Percentiles rank a stretch among this genome's conserved stretches.
phyloP scores from a whole-genome alignment of 176 grass and related monocot genomes.

The Avena atlantica region DNA sequence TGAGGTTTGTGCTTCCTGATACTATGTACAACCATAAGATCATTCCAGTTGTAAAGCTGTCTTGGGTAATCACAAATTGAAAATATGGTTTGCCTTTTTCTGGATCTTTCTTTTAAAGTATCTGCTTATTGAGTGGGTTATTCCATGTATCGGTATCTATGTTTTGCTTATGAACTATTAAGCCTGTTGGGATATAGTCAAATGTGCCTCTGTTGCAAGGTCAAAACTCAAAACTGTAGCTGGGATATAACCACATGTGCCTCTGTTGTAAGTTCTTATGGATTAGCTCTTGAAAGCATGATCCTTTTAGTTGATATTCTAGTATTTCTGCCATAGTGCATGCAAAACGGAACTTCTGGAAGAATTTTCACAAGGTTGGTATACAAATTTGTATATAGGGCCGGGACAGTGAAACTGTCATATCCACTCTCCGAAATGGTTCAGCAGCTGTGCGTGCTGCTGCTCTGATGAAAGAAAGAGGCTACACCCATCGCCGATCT shows the following conservation, averaged over 20 bases:
- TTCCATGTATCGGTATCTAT: not conserved
- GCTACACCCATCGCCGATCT: constrained; percentile 72
- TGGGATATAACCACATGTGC: constrained; percentile 1
- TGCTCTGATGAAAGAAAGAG: constrained; percentile 92
- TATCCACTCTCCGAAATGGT: constrained; percentile 86
- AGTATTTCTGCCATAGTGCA: constrained; percentile 12
- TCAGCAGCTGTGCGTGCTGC: constrained; percentile 88
- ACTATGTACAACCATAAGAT: not conserved
- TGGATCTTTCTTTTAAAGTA: not conserved
- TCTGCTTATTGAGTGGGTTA: not conserved
- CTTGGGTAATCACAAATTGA: not conserved
- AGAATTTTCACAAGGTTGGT: constrained; percentile 14
- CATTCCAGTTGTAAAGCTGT: constrained; percentile 29
- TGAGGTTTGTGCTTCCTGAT: constrained; percentile 64
- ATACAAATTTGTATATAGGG: constrained; percentile 61
- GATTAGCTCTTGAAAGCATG: constrained; percentile 26
- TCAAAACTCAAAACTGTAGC: constrained; percentile 11
- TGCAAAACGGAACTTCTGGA: constrained; percentile 15
- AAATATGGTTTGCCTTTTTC: constrained; percentile 28
- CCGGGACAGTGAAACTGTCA: constrained; percentile 70
- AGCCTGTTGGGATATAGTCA: not conserved
- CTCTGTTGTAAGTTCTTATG: constrained; percentile 22
- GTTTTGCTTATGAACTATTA: not conserved
- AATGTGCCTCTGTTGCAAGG: not conserved
- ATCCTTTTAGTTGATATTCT: not conserved